Evolutionary conservation across 2,329 filamentous ascomycete species (phyloP).

Genomic region (Orbilia javanica): DNA sequence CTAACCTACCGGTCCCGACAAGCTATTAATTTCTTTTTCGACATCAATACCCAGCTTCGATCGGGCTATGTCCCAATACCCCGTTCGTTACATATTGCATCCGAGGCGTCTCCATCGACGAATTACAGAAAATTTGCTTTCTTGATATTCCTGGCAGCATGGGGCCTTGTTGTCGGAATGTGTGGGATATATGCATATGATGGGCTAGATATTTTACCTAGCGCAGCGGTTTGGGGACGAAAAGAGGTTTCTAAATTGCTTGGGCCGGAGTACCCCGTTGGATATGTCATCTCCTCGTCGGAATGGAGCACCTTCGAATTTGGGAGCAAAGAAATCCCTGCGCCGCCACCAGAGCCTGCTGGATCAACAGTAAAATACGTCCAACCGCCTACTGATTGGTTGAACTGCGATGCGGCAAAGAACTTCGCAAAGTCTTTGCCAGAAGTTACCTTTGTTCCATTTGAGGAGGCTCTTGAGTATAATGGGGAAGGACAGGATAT

Average conservation of each 20-base stretch:
- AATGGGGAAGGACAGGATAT: conserved; percentile 7
- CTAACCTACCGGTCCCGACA: background rate
- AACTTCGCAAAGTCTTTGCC: conserved; percentile 18
- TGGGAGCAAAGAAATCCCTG: conserved; percentile 25
- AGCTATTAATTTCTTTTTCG: background rate
- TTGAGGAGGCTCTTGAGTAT: conserved; percentile 22
- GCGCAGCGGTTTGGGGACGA: conserved; percentile 5
- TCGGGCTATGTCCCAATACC: conserved; percentile 25
- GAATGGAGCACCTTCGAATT: conserved; percentile 52
- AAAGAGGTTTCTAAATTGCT: conserved; percentile 18
- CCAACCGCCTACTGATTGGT: conserved; percentile 37
- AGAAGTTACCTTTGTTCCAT: conserved; percentile 40
- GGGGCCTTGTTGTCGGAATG: background rate
- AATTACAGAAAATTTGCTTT: conserved; percentile 9
- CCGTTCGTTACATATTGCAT: conserved; percentile 7
- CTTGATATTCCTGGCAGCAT: conserved; percentile 4
- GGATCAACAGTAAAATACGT: conserved; percentile 20
- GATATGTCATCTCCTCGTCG: conserved; percentile 17
- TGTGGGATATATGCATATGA: conserved; percentile 1
- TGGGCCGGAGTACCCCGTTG: conserved; percentile 26
- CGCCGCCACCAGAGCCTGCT: conserved; percentile 35
- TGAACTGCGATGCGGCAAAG: conserved; percentile 31
- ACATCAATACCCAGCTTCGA: background rate
- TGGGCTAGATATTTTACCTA: background rate
- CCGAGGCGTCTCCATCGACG: background rate